phyloP scores from a whole-genome alignment of 169 alveolate genomes.

The Miamiensis avidus region DNA sequence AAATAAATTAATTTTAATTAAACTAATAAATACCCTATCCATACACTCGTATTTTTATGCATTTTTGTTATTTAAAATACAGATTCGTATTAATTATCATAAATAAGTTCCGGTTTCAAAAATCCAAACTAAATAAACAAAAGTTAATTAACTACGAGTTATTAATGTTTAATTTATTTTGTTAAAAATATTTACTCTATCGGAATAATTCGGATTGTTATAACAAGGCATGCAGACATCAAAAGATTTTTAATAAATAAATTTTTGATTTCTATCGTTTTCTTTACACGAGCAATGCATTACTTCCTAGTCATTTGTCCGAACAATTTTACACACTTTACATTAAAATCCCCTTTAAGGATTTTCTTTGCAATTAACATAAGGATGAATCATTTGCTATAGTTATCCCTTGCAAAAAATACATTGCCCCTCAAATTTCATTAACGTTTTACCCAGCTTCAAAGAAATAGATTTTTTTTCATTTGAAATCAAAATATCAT shows the following conservation, averaged over 20 bases:
- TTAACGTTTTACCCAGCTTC: too few relatives aligned
- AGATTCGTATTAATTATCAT: not conserved
- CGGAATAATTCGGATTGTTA: not conserved
- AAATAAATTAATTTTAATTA: too few relatives aligned
- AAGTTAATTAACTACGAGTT: too few relatives aligned
- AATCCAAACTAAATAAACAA: not conserved
- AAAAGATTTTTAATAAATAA: not conserved
- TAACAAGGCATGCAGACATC: not conserved
- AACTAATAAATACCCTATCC: not conserved
- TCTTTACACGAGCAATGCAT: not conserved
- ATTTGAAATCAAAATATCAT: not conserved
- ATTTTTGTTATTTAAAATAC: not conserved
- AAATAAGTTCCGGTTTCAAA: not conserved
- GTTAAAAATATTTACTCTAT: not conserved
- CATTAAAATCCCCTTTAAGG: not conserved
- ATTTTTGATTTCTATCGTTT: too few relatives aligned
- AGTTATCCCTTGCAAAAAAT: not conserved
- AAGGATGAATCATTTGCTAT: too few relatives aligned
- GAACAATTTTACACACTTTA: not conserved
- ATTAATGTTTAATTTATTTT: too few relatives aligned
- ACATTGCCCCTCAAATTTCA: not conserved
- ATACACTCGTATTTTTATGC: not conserved
- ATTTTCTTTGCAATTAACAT: not conserved
- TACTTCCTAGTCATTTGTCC: not conserved
- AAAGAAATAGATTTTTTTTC: not conserved